phyloP scores from a whole-genome alignment of 2,329 filamentous ascomycete species.

The Penicillium paneum region DNA sequence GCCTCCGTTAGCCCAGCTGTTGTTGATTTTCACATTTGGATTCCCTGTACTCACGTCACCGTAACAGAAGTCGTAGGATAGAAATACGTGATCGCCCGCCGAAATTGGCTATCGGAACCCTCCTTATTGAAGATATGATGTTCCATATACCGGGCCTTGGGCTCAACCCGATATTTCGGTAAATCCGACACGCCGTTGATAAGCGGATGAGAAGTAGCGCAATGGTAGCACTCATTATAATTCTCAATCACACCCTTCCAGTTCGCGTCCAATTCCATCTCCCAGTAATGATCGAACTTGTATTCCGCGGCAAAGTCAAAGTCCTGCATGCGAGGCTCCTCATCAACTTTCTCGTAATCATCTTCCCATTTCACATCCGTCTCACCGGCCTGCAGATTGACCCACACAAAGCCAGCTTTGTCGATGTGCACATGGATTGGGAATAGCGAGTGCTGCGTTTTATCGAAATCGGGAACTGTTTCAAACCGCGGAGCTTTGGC shows the following conservation, averaged over 20 bases:
- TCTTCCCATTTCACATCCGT: slow-evolving; percentile 21
- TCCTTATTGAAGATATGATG: slow-evolving; percentile 51
- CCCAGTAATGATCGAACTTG: slow-evolving; percentile 25
- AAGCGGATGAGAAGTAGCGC: slow-evolving; percentile 25
- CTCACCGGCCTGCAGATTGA: slow-evolving; percentile 21
- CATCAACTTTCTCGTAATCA: slow-evolving; percentile 17
- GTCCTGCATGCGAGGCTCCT: slow-evolving; percentile 21
- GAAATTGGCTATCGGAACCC: slow-evolving; percentile 47
- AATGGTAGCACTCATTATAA: slow-evolving; percentile 30
- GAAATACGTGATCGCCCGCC: slow-evolving; percentile 29
- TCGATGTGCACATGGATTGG: slow-evolving; percentile 23
- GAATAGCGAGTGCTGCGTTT: slow-evolving; percentile 16
- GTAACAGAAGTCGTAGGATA: slow-evolving; percentile 32
- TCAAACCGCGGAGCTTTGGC: slow-evolving; percentile 26
- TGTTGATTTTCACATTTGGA: no score
- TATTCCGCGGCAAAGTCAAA: slow-evolving; percentile 24
- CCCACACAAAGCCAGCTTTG: slow-evolving; percentile 25
- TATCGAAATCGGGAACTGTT: slow-evolving; percentile 18
- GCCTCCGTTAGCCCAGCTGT: background rate
- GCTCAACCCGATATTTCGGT: slow-evolving; percentile 52
- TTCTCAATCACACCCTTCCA: slow-evolving; percentile 27
- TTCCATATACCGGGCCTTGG: slow-evolving; percentile 50
- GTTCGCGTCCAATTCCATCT: slow-evolving; percentile 25
- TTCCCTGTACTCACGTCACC: slow-evolving; percentile 28
- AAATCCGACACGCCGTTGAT: slow-evolving; percentile 50